Evolutionary conservation across 2,329 filamentous ascomycete genomes (phyloP).

Genomic region (Arthroderma uncinatum): DNA sequence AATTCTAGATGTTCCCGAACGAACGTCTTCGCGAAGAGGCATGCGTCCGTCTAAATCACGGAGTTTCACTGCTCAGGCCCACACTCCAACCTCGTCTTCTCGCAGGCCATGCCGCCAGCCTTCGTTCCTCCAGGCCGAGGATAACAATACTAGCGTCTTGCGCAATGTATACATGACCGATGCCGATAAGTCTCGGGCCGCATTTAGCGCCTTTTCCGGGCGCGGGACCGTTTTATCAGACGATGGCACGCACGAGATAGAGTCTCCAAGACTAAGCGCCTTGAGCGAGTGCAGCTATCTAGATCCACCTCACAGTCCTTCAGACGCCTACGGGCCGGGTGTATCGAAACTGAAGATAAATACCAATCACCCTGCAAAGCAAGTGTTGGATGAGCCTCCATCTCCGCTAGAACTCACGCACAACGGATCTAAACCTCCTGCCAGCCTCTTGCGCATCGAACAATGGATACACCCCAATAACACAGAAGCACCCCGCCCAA

Average conservation of each 20-base stretch:
- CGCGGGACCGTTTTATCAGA: slow-evolving; percentile 29
- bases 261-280: slow-evolving; percentile 33
- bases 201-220: slow-evolving; percentile 24
- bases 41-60: slow-evolving; percentile 15
- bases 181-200: slow-evolving; percentile 20
- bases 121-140: slow-evolving; percentile 31
- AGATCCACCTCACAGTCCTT: slow-evolving; percentile 22
- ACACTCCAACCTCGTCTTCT: slow-evolving; percentile 19
- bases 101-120: slow-evolving; percentile 23
- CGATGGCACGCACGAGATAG: slow-evolving; percentile 24
- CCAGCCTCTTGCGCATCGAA: slow-evolving; percentile 20
- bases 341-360: background rate
- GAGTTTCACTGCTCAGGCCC: slow-evolving; percentile 9
- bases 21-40: slow-evolving; percentile 28
- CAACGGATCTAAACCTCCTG: background rate
- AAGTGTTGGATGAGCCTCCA: background rate
- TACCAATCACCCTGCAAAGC: background rate
- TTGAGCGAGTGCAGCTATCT: slow-evolving; percentile 38
- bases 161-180: slow-evolving; percentile 30
- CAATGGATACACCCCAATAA: slow-evolving; percentile 24
- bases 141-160: slow-evolving; percentile 28
- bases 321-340: background rate
- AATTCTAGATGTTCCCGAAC: slow-evolving; percentile 29
- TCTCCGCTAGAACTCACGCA: background rate
- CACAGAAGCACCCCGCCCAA: slow-evolving; percentile 14